Base-by-base conservation (phyloP, 1,139 yeast genomes). In the Zygosaccharomyces pseudobailii region DNA sequence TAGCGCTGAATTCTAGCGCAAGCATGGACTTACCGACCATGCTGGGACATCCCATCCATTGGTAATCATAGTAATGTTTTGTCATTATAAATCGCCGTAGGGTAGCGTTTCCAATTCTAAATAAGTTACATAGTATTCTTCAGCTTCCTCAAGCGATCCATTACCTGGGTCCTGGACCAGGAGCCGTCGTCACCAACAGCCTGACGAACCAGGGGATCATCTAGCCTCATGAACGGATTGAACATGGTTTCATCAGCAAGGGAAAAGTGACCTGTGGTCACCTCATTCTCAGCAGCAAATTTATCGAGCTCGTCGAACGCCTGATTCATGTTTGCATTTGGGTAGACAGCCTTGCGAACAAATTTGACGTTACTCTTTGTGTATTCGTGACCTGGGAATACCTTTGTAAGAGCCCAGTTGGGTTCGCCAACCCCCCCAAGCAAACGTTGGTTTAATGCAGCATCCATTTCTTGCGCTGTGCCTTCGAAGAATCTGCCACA, bases 401-500 rank as follows among this genome's bases (percentile, higher is more conserved):
- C 92, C 31, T 52, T 54, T 9, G 65, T 58, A 3, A 38, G 46
- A 23, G 43, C 41, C 64, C 59, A 62, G 35, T 63, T 56, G 21
- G 61, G 47, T 36, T 56, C 58, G 5, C 63, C 61, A 32, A 71
- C 66, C 0, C 96, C 87, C 13, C 80, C 82, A 31, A 73, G 69
- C 1, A 96, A 94, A 4, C 77, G 68, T 23, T 70, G 66, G 56
- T 80, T 81, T 59, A 92, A 72, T 0, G 96, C 78, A 1, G 58
- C 55, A 57, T 84, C 78, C 99, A 92, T 92, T 62, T 92, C 84
- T 28, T 68, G 70, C 0, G 92, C 90, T 10, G 77, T 74, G 3
- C 97, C 99, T 69, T 92, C 99, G 64, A 92, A 92, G 68, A 92
- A 92, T 44, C 97, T 75, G 7, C 99, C 99, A 65, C 97, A 90